phyloP scores from a whole-genome alignment of 2,329 filamentous ascomycete species.

The Leptographium procerum region DNA sequence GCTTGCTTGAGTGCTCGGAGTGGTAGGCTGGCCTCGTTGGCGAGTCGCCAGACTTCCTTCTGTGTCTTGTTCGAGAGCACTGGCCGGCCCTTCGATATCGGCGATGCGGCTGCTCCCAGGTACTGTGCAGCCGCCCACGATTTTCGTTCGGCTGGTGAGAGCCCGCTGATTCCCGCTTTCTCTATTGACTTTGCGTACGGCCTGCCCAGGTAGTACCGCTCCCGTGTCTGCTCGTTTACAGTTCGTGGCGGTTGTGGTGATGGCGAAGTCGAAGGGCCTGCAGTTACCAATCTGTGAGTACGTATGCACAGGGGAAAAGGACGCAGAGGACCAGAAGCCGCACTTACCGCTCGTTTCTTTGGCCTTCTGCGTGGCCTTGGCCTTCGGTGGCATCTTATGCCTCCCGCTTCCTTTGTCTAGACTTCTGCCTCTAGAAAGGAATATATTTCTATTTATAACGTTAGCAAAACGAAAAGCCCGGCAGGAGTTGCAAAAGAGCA shows the following conservation, averaged over 20 bases:
- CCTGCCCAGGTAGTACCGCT: slow-evolving; percentile 38
- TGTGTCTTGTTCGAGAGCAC: slow-evolving; percentile 33
- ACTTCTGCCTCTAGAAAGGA: background rate
- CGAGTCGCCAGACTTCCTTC: slow-evolving; percentile 46
- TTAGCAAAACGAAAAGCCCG: background rate
- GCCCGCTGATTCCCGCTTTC: slow-evolving; percentile 30
- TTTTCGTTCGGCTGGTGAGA: slow-evolving; percentile 36
- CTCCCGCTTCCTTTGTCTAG: background rate
- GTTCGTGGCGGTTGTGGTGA: slow-evolving; percentile 28
- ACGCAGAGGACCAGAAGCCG: background rate
- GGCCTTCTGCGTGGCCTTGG: slow-evolving; percentile 17
- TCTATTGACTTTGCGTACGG: slow-evolving; percentile 34
- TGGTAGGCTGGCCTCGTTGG: slow-evolving; percentile 40
- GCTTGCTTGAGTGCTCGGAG: slow-evolving; percentile 27
- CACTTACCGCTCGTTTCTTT: slow-evolving; percentile 18
- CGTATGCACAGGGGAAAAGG: background rate
- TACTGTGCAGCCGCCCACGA: slow-evolving; percentile 36
- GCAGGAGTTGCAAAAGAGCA: background rate
- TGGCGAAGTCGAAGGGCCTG: slow-evolving; percentile 9
- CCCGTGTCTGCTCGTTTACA: slow-evolving; percentile 34
- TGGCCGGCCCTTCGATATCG: slow-evolving; percentile 18
- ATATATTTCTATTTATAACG: background rate
- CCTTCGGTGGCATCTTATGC: slow-evolving; percentile 22
- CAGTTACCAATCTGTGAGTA: background rate
- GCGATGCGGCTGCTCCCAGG: slow-evolving; percentile 28